Evolutionary conservation across 2,329 filamentous ascomycete species (phyloP), one percentile per base, ranked within the genome.

Genomic region (Ophiocordyceps australis): DNA sequence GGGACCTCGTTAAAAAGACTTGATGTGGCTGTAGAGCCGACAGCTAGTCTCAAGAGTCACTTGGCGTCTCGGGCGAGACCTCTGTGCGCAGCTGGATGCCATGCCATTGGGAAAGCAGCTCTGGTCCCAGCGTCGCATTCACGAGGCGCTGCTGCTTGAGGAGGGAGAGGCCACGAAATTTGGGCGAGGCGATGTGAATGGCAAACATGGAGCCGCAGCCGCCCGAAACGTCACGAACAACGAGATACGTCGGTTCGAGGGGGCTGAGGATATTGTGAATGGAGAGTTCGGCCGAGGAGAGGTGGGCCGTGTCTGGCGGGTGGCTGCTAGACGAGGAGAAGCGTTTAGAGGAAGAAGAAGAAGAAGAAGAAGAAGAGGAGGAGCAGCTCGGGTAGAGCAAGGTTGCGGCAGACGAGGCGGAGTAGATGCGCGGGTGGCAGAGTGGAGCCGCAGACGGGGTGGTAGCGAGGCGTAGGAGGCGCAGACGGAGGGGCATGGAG

Each of bases 201-300:
- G 72, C 75, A 53, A 89, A 89, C 81, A 89, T 89, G 42, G 73
- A 79, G 8, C 80, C 80, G 52, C 80, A 91, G 17, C 80, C 80
- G 30, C 81, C 80, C 14, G 74, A 81, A 26, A 89, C 69, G 51
- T 91, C 80, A 46, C 76, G 74, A 8, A 89, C 77, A 47, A 71
- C 49, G 15, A 72, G 48, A 30, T 61, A 48, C 0, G 57, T 57
- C 1, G 65, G 64, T 2, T 45, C 57, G 1, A 65, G 64, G 3
- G 45, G 34, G 12, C 47, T 35, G 27, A 71, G 51, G 25, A 57
- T 50, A 30, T 64, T 57, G 52, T 66, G 74, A 38, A 77, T 65
- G 31, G 57, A 53, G 17, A 56, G 53, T 42, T 77, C 72, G 42
- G 64, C 62, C 3, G 56, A 54, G n/a, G 43, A 40, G 47, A 52